Base-by-base conservation (phyloP, 441 rosid species). In the Sinapis alba region DNA sequence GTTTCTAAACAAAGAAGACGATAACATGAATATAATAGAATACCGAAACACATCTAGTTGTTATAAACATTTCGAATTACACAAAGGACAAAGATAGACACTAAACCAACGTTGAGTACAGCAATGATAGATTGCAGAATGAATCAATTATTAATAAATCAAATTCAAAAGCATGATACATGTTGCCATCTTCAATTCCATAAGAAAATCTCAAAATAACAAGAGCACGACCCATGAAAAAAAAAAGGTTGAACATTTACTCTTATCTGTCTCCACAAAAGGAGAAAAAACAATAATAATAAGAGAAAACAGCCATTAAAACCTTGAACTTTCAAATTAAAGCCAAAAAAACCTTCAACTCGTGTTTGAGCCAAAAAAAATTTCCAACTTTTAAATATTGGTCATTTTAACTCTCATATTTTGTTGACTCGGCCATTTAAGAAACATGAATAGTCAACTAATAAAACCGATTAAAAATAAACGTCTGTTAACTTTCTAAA, bases 1-100 rank as follows among this genome's bases (percentile, higher is more conserved):
- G 98, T 84, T 60, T 80, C 99, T 96, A 83, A 47, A 77, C 16
- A 21, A 79, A 64, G 60, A 6, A 58, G 72, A 32, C 66, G 5
- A 7, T 0, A 7, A 45, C 28, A 43, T 23, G 16, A 58, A 62
- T 47, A 69, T 60, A 72, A 45, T 10, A 47, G 34, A 28, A 60
- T 15, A 73, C 26, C 23, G 68, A 68, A 20, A 62, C 41, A 68
- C 43, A 62, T 67, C 47, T 64, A 3, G 7, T 47, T 24, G 53
- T 15, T 38, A 57, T 30, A 28, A 47, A 30, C 18, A 57, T 63
- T 47, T 11, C 13, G 60, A 45, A 47, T n/a, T 10, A 54, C 13
- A 54, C 7, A 24, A 30, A 57, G 6, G 23, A 36, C 72, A 27
- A 72, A 19, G 5, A 70, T 9, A 56, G 65, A 56, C 13, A 23